Conservation (phyloP, 2,329 filamentous ascomycete genomes). For the Microsporum audouinii region DNA sequence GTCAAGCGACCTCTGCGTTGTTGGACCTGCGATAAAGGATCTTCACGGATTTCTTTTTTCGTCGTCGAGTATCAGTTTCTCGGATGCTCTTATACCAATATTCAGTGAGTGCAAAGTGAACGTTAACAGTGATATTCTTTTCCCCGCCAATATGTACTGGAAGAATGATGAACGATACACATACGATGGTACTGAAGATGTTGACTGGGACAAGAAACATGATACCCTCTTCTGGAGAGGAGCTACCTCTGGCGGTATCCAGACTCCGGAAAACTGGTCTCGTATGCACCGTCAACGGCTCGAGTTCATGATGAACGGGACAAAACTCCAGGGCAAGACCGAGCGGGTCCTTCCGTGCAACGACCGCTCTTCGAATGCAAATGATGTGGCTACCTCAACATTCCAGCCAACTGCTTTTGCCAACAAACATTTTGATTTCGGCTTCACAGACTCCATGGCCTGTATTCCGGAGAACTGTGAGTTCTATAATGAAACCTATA, state of each 20-base stretch:
- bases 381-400: conserved; percentile 26
- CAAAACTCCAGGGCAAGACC: conserved; percentile 44
- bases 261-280: conserved; percentile 49
- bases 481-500: conserved; percentile 36
- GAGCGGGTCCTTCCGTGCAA: conserved; percentile 17
- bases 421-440: conserved; percentile 29
- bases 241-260: conserved; percentile 37
- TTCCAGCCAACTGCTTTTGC: conserved; percentile 32
- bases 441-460: conserved; percentile 32
- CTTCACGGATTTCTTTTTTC: conserved; percentile 41
- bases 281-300: conserved; percentile 67
- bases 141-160: conserved; percentile 42
- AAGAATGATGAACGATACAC: conserved; percentile 28
- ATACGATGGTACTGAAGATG: conserved; percentile 16
- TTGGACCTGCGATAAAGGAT: conserved; percentile 34
- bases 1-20: conserved; percentile 35
- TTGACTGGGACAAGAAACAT: conserved; percentile 34
- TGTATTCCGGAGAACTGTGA: conserved; percentile 32
- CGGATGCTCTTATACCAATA: conserved; percentile 36
- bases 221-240: conserved; percentile 38
- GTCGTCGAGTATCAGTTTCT: conserved; percentile 37
- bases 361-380: conserved; percentile 26
- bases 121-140: conserved; percentile 42
- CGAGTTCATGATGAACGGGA: conserved; percentile 59
- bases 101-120: conserved; percentile 42